Base-by-base conservation (phyloP, 805 yeast genomes). In the Komagataella phaffii region DNA sequence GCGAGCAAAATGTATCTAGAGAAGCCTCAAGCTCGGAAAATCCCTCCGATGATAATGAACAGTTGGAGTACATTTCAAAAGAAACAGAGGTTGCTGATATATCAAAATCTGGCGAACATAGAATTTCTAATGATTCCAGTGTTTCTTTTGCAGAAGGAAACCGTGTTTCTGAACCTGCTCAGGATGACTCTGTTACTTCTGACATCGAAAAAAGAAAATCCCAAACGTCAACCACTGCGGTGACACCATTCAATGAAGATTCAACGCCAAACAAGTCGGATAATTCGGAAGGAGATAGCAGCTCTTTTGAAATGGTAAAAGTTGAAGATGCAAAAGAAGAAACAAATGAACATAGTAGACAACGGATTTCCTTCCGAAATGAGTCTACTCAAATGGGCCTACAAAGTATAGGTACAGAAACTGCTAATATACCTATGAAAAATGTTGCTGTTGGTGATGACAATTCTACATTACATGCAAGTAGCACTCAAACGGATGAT, bases 341-440 rank as follows among this genome's bases (percentile, higher is more conserved):
- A 48, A 17, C 23, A 19, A 12, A 17, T 19, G 46, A 44, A 8
- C 17, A 44, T 18, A 44, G 7, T 8, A 44, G 17, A 12, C 14
- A 17, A n/a, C 17, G 5, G 46, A 19, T 3, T 12, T 10, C 23
- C 10, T 1, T 12, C 10, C 12, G 23, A 14, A 19, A 44, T 10
- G 23, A 17, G 46, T 17, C 17, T 10, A 8, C 46, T 5, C 23
- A 17, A 5, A 49, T n/a, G 17, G 18, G 12, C 17, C 7, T 49
- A 2, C 51, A 49, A 18, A 44, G 47, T 19, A 58, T 59, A 51
- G 63, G 59, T 50, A 56, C 40, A 30, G 40, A 8, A 30, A 10
- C 40, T 30, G 14, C 40, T 30, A 5, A 30, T 10, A 10, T 14
- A 30, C 40, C 40, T 10, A 30, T 30, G 40, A 30, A 30, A 14